Percentiles rank a stretch among this genome's conserved stretches.
These are phyloP conservation scores for Choiromyces venosus DNA, from an alignment of 495 filamentous ascomycete species.

Conservation along the genomic window DNA sequence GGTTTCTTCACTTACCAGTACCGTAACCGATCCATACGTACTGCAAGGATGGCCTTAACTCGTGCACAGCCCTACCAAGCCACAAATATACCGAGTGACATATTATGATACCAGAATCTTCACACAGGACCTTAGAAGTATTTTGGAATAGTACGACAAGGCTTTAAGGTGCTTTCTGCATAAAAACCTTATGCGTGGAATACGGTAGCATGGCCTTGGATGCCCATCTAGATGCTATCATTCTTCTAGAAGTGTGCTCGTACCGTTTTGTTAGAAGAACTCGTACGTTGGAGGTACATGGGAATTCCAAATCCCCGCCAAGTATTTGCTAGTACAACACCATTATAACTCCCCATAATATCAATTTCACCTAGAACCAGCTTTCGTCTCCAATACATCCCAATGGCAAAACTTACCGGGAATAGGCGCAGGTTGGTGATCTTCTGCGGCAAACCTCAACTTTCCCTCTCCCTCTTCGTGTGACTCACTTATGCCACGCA, in stretches of 20 bases:
- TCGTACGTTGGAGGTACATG: not conserved
- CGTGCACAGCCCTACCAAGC: too few species aligned
- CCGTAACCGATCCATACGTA: too few species aligned
- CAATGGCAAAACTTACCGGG: not conserved
- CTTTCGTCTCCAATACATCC: not conserved
- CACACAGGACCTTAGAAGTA: not conserved
- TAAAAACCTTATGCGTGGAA: not conserved
- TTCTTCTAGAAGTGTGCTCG: not conserved
- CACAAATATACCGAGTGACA: too few species aligned
- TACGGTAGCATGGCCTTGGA: not conserved
- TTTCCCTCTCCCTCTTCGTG: not conserved
- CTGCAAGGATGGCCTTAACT: not conserved
- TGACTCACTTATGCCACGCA: not conserved
- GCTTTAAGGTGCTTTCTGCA: not conserved
- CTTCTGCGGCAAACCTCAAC: not conserved
- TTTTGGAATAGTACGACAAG: not conserved
- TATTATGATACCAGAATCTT: too few species aligned
- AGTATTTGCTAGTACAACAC: not conserved
- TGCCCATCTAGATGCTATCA: not conserved
- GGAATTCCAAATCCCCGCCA: not conserved
- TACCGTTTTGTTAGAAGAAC: not conserved
- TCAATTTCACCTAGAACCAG: not conserved
- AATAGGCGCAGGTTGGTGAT: not conserved
- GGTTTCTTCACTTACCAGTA: too few species aligned
- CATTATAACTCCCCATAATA: not conserved